Base-by-base conservation (phyloP, 352 stramenopile species). In the Pythium graminicola region DNA sequence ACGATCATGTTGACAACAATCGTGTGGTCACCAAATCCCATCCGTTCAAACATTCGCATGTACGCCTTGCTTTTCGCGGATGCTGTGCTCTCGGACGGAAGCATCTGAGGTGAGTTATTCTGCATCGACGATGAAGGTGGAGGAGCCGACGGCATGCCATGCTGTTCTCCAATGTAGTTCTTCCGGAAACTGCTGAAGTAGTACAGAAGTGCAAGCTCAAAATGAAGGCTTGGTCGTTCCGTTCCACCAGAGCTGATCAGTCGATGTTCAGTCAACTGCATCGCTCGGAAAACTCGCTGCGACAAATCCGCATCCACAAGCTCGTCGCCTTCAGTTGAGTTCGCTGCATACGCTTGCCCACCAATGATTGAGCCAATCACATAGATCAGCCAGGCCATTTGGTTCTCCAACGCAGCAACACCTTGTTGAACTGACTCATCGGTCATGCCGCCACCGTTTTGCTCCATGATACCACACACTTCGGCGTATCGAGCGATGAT, bases 1-100 rank as follows among this genome's bases (percentile, higher is more conserved):
- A 99, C 89, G 60, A 99, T 98, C 61, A 98, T 96, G 72, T 98
- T 98, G 50, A 98, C 94, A 17, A 99, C 94, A 38, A 93, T 76
- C 28, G 90, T 97, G 72, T 99, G 95, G 68, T 99, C 95, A 8
- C 95, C 95, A 66, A 99, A 86, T 44, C 91, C 95, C 75, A 99
- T 89, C 48, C 93, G 82, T 50, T 99, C 95, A 67, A 99, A 99
- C 86, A 99, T 98, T 50, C 92, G 85, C 68, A 96, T 73, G 68
- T 98, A 98, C 35, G 96, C 83, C 73, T 97, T 97, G 80, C 95
- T 82, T 63, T 98, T 98, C 17, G 75, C 89, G 7, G 88, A 95
- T 41, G 90, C 76, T n/a, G 65, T 56, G 24, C 56, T 81, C 57
- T 79, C 83, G 23, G 58, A 81, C 52, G 65, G 76, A 60, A 77